A percentile compares a stretch with the other conserved stretches of the same genome.
Conservation (phyloP, 2,329 filamentous ascomycete genomes). For the Botrytis hyacinthi region DNA sequence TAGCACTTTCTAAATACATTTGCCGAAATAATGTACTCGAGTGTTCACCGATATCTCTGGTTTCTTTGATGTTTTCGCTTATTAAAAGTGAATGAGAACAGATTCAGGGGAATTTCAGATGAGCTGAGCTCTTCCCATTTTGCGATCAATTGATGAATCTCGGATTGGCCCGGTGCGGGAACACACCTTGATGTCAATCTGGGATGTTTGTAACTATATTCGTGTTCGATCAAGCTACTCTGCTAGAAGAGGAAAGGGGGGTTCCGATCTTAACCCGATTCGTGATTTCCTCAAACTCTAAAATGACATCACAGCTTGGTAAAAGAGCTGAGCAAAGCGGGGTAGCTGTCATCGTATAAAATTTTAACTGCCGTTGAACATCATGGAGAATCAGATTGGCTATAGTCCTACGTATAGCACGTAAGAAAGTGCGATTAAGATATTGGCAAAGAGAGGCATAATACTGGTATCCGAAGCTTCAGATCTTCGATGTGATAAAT, state of each 20-base stretch:
- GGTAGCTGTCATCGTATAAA: not conserved
- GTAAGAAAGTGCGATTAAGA: not conserved
- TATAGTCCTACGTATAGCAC: not conserved
- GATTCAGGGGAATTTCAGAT: not conserved
- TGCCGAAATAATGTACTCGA: not conserved
- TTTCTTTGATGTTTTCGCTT: not conserved
- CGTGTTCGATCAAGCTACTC: not conserved
- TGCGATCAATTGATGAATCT: not conserved
- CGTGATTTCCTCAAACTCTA: not conserved
- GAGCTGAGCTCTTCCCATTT: not conserved
- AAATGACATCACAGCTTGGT: not conserved
- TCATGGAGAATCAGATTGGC: not conserved
- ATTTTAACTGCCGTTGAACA: not conserved
- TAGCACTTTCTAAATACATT: not conserved
- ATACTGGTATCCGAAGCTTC: not conserved
- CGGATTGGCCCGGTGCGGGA: not conserved
- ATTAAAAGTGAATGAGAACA: not conserved
- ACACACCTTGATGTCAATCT: not conserved
- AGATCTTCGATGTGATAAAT: not conserved
- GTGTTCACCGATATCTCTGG: not conserved
- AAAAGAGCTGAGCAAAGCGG: slow-evolving; percentile 1
- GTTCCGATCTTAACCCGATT: not conserved
- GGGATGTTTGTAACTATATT: not conserved
- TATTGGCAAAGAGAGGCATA: not conserved
- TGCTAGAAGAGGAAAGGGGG: not conserved